Percentiles rank a stretch among this genome's conserved stretches.
These are phyloP conservation scores for Antitrichia curtipendula DNA, from an alignment of 225 moss, liverwort and hornwort genomes.

Conservation along the genomic window DNA sequence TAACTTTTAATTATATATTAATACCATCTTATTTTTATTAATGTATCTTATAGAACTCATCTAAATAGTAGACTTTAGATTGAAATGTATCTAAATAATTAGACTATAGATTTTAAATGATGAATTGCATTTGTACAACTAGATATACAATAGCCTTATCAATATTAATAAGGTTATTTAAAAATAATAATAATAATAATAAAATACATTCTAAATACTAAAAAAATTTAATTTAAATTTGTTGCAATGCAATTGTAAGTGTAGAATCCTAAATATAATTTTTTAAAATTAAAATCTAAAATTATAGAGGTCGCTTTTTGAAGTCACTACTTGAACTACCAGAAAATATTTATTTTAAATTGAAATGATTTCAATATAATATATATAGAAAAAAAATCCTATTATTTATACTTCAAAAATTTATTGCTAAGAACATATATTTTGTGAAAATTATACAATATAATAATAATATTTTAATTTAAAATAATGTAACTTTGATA, in stretches of 20 bases:
- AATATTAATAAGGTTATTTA: background rate
- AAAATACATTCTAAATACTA: background rate
- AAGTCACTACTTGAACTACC: background rate
- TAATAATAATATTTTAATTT: background rate
- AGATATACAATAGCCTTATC: background rate
- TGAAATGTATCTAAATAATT: too few relatives aligned
- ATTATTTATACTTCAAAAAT: accelerated
- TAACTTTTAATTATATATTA: too few relatives aligned
- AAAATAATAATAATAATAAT: background rate
- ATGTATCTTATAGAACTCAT: too few relatives aligned
- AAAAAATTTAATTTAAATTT: background rate
- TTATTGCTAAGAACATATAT: background rate
- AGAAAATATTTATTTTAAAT: background rate
- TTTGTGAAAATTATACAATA: background rate
- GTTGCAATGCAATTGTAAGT: background rate
- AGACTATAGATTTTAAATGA: background rate
- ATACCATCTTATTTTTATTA: too few relatives aligned
- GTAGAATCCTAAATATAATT: background rate
- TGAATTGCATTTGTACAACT: background rate
- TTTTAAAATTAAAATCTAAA: too few relatives aligned
- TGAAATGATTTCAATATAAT: background rate
- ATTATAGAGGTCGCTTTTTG: accelerated
- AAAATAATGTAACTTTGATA: background rate
- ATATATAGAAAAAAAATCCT: too few relatives aligned
- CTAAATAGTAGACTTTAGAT: too few relatives aligned